Conservation (phyloP, 2,329 filamentous ascomycete species). For the Raffaelea deltoideospora region DNA sequence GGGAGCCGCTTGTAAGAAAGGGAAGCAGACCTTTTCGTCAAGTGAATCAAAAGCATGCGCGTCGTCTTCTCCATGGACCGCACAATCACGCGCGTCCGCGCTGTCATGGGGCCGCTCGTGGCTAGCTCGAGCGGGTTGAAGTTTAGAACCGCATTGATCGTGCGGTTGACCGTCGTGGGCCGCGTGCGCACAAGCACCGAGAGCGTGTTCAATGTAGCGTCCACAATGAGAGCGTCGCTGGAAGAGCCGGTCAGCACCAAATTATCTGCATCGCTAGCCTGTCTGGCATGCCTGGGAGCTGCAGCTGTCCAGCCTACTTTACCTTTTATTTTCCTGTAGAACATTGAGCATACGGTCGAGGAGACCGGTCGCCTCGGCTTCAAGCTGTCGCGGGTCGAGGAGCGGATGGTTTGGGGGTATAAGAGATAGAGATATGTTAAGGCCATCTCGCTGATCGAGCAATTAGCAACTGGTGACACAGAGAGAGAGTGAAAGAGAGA, state of each 20-base stretch:
- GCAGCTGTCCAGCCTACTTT: too few species aligned
- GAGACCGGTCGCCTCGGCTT: slow-evolving; percentile 83
- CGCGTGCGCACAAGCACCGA: slow-evolving; percentile 70
- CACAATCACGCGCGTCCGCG: slow-evolving; percentile 65
- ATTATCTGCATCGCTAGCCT: too few species aligned
- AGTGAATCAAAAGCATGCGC: slow-evolving; percentile 66
- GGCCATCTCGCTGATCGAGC: slow-evolving; percentile 51
- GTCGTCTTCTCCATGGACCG: slow-evolving; percentile 94
- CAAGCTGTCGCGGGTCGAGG: slow-evolving; percentile 64
- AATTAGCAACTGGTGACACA: too few species aligned
- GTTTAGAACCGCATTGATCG: slow-evolving; percentile 68
- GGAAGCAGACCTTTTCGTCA: slow-evolving; percentile 52
- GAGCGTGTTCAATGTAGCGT: slow-evolving; percentile 81
- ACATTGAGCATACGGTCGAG: slow-evolving; percentile 75
- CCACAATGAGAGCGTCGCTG: slow-evolving; percentile 77
- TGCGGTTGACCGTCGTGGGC: slow-evolving; percentile 68
- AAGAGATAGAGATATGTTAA: slow-evolving; percentile 75
- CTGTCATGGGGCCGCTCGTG: slow-evolving; percentile 55
- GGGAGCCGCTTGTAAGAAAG: neutral
- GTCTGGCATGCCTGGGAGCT: too few species aligned
- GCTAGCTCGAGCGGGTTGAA: slow-evolving; percentile 85
- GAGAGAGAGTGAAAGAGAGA: too few species aligned
- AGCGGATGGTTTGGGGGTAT: slow-evolving; percentile 72
- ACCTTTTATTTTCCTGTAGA: slow-evolving; percentile 78
- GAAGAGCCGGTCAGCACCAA: neutral